Evolutionary conservation across 2,329 filamentous ascomycete genomes (phyloP).

Genomic region (Penicillium sp.): DNA sequence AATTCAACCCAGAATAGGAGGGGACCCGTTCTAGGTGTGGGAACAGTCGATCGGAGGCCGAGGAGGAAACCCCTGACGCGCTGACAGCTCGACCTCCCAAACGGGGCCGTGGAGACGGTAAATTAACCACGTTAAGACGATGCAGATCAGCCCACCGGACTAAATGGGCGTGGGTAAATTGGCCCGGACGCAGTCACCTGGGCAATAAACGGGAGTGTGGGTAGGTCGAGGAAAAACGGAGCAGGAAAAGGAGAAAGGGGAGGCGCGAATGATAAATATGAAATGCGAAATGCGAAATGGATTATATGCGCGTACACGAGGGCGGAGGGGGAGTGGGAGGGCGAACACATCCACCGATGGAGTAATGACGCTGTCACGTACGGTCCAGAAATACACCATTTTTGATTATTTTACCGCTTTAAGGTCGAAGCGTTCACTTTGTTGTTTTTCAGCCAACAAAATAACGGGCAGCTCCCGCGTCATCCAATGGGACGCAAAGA

Average conservation of each 20-base stretch:
- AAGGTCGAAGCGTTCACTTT: background rate
- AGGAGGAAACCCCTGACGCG: conserved; percentile 34
- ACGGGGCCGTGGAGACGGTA: conserved; percentile 26
- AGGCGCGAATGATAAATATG: background rate
- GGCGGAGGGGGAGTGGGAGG: background rate
- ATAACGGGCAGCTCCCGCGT: conserved; percentile 4
- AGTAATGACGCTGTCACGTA: background rate
- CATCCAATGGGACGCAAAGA: conserved; percentile 2
- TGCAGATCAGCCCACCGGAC: conserved; percentile 26
- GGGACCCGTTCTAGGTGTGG: conserved; percentile 36
- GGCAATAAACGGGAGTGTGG: background rate
- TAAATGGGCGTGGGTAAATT: background rate
- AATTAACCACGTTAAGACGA: conserved; percentile 27
- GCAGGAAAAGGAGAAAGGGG: background rate
- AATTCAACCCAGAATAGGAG: conserved; percentile 36
- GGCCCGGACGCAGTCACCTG: background rate
- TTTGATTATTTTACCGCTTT: background rate
- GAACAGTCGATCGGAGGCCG: conserved; percentile 24
- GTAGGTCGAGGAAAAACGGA: background rate
- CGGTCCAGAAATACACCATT: background rate
- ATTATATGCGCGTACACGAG: background rate
- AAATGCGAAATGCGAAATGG: background rate
- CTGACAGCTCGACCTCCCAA: conserved; percentile 35
- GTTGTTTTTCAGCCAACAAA: background rate
- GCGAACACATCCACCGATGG: background rate